These are phyloP conservation scores for Yamadazyma triangularis DNA, from an alignment of 1,139 yeast genomes.

Conservation along the genomic window DNA sequence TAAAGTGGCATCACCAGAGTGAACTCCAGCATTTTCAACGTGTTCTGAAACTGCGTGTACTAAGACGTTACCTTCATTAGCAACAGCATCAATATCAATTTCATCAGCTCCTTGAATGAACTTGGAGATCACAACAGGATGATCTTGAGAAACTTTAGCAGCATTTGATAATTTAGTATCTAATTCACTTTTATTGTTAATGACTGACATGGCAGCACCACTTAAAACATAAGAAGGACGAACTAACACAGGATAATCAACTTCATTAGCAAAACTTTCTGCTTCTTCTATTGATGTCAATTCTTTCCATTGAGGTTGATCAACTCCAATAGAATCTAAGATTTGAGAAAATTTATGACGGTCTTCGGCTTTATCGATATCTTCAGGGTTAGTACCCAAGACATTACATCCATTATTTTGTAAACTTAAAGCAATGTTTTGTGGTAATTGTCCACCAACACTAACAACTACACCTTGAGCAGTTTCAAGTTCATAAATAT, in stretches of 20 bases:
- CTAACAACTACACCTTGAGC: slow-evolving; percentile 91
- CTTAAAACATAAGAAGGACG: slow-evolving; percentile 97
- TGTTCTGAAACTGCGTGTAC: slow-evolving; percentile 98
- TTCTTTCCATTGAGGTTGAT: slow-evolving; percentile 98
- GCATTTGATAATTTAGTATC: slow-evolving; percentile 81
- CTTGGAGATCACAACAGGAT: slow-evolving; percentile 96
- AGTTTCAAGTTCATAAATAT: slow-evolving; percentile 88
- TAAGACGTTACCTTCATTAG: slow-evolving; percentile 77
- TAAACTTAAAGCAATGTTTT: slow-evolving; percentile 85
- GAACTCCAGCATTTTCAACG: slow-evolving; percentile 98
- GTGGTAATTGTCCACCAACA: slow-evolving; percentile 97
- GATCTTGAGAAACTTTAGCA: slow-evolving; percentile 87
- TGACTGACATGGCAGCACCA: slow-evolving; percentile 98
- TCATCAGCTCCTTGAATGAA: slow-evolving; percentile 95
- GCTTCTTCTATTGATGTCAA: slow-evolving; percentile 84
- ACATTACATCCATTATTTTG: slow-evolving; percentile 84
- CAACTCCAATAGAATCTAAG: slow-evolving; percentile 84
- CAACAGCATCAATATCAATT: slow-evolving; percentile 96
- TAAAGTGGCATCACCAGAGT: slow-evolving; percentile 97
- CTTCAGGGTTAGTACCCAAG: slow-evolving; percentile 91
- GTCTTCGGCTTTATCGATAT: slow-evolving; percentile 96
- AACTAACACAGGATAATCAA: slow-evolving; percentile 92
- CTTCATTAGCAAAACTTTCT: slow-evolving; percentile 75
- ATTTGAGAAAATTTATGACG: slow-evolving; percentile 96
- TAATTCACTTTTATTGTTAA: slow-evolving; percentile 71